Evolutionary conservation across 495 filamentous ascomycete species (phyloP).

Genomic region (Penicillium egyptiacum): DNA sequence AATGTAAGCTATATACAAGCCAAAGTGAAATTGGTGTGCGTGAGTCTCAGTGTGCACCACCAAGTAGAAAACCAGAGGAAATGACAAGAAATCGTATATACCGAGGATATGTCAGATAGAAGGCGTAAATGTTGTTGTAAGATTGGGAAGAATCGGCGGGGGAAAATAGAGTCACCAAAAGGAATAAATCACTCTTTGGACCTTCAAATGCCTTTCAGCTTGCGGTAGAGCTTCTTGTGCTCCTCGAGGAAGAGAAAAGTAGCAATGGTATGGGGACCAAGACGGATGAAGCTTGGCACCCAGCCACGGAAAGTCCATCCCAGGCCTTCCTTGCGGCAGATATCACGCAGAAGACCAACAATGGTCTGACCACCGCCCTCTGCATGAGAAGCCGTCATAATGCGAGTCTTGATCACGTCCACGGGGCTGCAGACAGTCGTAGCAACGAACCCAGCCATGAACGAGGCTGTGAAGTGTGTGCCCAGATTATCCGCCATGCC

Average conservation of each 20-base stretch:
- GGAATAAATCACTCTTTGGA: slow-evolving; percentile 22
- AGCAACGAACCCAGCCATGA: slow-evolving; percentile 88
- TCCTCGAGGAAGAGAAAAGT: slow-evolving; percentile 96
- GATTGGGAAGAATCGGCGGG: slow-evolving; percentile 13
- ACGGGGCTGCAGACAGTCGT: slow-evolving; percentile 94
- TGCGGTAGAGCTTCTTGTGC: slow-evolving; percentile 56
- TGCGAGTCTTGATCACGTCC: slow-evolving; percentile 94
- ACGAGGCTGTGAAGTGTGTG: slow-evolving; percentile 84
- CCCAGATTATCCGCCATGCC: slow-evolving; percentile 72
- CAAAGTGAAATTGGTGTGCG: slow-evolving; percentile 23
- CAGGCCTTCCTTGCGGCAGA: slow-evolving; percentile 74
- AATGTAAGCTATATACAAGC: slow-evolving; percentile 33
- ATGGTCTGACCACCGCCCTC: slow-evolving; percentile 58
- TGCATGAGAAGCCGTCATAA: slow-evolving; percentile 72
- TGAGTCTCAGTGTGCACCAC: slow-evolving; percentile 19
- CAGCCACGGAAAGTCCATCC: slow-evolving; percentile 96
- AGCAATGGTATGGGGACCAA: slow-evolving; percentile 90
- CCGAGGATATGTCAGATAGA: slow-evolving; percentile 39
- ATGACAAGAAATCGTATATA: slow-evolving; percentile 19
- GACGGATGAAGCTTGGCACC: slow-evolving; percentile 92
- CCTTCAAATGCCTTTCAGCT: slow-evolving; percentile 42
- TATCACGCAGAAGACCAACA: slow-evolving; percentile 59
- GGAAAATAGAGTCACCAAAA: slow-evolving; percentile 19
- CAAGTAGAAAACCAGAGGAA: slow-evolving; percentile 17
- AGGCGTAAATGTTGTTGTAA: slow-evolving; percentile 51